Evolutionary conservation across 2,329 filamentous ascomycete species (phyloP).

Genomic region (Colletotrichum sp.): DNA sequence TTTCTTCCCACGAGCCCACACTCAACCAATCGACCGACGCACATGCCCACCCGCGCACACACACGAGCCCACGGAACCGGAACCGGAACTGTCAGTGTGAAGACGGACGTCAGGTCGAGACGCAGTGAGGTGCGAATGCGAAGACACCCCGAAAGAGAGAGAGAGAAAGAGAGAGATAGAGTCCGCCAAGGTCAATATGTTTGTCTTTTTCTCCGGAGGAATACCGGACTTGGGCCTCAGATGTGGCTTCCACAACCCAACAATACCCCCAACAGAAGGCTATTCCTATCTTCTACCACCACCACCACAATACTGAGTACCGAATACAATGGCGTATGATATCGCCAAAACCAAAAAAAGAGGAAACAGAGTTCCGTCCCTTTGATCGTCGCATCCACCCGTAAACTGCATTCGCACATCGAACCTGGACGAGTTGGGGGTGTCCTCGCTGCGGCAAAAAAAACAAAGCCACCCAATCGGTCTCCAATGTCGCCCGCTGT

Average conservation of each 20-base stretch:
- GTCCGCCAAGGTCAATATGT: not conserved
- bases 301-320: not conserved
- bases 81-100: conserved; percentile 11
- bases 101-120: not conserved
- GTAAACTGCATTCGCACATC: not conserved
- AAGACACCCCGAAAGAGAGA: not conserved
- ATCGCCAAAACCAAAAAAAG: not conserved
- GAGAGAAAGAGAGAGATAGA: not conserved
- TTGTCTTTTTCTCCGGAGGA: not conserved
- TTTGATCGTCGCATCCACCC: not conserved
- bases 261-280: conserved; percentile 3
- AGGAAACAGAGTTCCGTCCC: not conserved
- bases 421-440: not conserved
- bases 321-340: not conserved
- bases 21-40: not conserved
- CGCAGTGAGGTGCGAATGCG: conserved; percentile 8
- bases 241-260: not conserved
- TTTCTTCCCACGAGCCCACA: conserved; percentile 5
- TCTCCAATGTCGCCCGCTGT: not conserved
- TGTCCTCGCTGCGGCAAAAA: not conserved
- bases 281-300: not conserved
- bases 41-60: not conserved
- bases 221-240: not conserved
- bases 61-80: conserved; percentile 8
- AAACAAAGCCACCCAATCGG: conserved; percentile 16